Evolutionary conservation across 176 grass and related monocot genomes (phyloP).

Genomic region (Pharus latifolius): DNA sequence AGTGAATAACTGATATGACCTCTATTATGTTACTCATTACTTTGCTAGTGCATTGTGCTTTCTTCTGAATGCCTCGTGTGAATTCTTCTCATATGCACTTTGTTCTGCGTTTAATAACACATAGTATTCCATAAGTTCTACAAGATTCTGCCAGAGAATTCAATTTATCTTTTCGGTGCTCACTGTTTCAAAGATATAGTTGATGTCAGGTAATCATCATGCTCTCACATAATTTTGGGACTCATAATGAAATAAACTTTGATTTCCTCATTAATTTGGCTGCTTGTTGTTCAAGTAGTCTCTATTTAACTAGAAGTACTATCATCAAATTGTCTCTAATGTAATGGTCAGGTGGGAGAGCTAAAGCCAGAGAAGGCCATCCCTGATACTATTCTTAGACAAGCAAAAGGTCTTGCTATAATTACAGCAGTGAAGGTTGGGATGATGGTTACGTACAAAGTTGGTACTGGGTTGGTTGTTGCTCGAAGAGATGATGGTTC

Average conservation of each 20-base stretch:
- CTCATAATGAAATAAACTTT: not conserved
- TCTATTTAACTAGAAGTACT: not conserved
- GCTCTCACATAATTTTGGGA: not conserved
- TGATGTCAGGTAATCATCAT: not conserved
- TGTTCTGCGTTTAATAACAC: not conserved
- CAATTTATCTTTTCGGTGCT: not conserved
- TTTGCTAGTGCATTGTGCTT: too few relatives aligned
- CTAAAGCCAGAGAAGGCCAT: constrained; percentile 63
- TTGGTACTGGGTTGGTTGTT: constrained; percentile 64
- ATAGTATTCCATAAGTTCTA: not conserved
- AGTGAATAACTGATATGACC: not conserved
- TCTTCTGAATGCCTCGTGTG: not conserved
- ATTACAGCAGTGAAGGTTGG: constrained; percentile 70
- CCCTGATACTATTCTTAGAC: constrained; percentile 55
- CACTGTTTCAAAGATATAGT: not conserved
- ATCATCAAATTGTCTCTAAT: not conserved
- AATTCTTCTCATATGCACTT: not conserved
- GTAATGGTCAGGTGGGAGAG: constrained; percentile 41
- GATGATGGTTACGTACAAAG: constrained; percentile 64
- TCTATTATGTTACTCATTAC: not conserved
- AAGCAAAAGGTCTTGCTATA: constrained; percentile 79
- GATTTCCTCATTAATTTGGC: not conserved
- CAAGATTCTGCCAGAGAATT: not conserved
- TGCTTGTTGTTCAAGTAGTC: not conserved
- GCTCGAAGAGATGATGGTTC: constrained; percentile 57